Evolutionary conservation across 768 basidiomycete species (phyloP).

Genomic region (Boletus reticulatus): DNA sequence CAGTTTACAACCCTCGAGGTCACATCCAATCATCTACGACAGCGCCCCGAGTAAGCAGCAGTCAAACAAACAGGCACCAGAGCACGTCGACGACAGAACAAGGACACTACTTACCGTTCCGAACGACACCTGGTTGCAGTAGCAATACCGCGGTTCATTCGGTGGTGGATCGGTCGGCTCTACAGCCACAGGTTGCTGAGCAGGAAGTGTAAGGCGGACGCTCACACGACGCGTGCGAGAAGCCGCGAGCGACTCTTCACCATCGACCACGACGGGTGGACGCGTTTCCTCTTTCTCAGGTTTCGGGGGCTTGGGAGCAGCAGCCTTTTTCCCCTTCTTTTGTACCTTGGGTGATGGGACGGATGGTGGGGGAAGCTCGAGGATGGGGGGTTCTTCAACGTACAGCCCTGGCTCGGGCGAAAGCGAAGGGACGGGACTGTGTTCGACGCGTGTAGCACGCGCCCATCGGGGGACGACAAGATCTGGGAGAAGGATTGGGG

Average conservation of each 20-base stretch:
- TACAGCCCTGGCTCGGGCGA: constrained; percentile 28
- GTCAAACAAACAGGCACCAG: background rate
- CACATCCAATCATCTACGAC: constrained; percentile 83
- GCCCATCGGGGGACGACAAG: constrained; percentile 55
- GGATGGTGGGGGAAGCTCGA: constrained; percentile 11
- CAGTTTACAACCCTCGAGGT: constrained; percentile 60
- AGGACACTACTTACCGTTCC: constrained; percentile 57
- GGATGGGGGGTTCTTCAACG: constrained; percentile 9
- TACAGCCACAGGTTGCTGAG: constrained; percentile 13
- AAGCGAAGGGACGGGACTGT: constrained; percentile 42
- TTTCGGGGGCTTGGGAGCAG: constrained; percentile 9
- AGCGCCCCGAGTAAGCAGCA: background rate
- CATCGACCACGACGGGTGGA: background rate
- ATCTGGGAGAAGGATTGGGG: constrained; percentile 59
- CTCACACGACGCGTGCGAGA: constrained; percentile 24
- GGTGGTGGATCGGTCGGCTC: constrained; percentile 33
- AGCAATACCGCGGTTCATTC: constrained; percentile 70
- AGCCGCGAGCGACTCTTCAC: constrained; percentile 5
- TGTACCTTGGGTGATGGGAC: constrained; percentile 13
- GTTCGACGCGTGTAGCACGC: constrained; percentile 41
- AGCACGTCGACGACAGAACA: background rate
- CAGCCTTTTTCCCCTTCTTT: constrained; percentile 25
- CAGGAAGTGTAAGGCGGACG: constrained; percentile 38
- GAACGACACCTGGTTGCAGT: constrained; percentile 75
- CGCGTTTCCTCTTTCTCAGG: constrained; percentile 19